phyloP scores from a whole-genome alignment of 2,329 filamentous ascomycete genomes.

The Ophiosphaerella korrae region DNA sequence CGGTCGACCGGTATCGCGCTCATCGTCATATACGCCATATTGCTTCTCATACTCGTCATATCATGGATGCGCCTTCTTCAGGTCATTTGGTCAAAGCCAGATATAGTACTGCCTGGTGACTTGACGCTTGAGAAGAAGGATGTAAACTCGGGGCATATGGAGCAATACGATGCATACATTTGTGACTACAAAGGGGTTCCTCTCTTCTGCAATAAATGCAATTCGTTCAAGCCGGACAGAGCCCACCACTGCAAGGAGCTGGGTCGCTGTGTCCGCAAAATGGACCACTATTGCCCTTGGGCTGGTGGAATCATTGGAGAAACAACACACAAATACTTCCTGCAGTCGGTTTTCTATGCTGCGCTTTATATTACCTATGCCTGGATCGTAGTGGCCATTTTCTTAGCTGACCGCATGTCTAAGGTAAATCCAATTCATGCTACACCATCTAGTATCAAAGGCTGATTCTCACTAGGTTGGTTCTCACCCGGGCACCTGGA shows the following conservation, averaged over 20 bases:
- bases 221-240: conserved; percentile 86
- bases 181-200: conserved; percentile 82
- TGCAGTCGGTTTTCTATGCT: conserved; percentile 82
- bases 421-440: conserved; percentile 45
- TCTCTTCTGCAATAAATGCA: conserved; percentile 82
- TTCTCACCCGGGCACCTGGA: conserved; percentile 52
- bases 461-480: conserved; percentile 16
- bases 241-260: conserved; percentile 86
- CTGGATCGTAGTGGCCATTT: conserved; percentile 68
- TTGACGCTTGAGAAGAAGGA: conserved; percentile 34
- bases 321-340: conserved; percentile 86
- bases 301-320: conserved; percentile 93
- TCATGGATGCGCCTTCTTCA: conserved; percentile 75
- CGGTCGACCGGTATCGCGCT: conserved; percentile 68
- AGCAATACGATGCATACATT: conserved; percentile 80
- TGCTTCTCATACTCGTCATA: conserved; percentile 68
- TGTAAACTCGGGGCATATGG: conserved; percentile 60
- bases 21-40: conserved; percentile 72
- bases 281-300: conserved; percentile 97
- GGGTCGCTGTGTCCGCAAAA: conserved; percentile 79
- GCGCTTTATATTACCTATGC: conserved; percentile 68
- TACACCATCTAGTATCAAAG: background rate
- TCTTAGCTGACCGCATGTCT: conserved; percentile 61
- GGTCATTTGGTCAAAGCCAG: conserved; percentile 72
- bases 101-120: conserved; percentile 69